Evolutionary conservation across 73 alveolate genomes (phyloP).

Genomic region (Paramecium caudatum): DNA sequence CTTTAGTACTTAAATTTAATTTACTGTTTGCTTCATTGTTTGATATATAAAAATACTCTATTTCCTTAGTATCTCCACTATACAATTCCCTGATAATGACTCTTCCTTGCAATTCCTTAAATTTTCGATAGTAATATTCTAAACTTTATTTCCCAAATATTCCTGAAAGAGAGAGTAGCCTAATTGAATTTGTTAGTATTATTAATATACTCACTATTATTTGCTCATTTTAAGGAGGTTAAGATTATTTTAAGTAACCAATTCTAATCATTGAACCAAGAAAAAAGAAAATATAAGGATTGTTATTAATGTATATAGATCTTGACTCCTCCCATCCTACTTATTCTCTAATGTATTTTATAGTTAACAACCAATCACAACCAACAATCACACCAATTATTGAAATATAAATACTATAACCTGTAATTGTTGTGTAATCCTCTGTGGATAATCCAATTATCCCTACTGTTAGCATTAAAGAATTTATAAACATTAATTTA

Average conservation of each 20-base stretch:
- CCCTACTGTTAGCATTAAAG: not conserved
- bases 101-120: constrained; percentile 20
- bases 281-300: not conserved
- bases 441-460: constrained; percentile 9
- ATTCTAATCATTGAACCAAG: not conserved
- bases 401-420: not conserved
- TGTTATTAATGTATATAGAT: not conserved
- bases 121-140: constrained; percentile 2
- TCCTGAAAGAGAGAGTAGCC: not conserved
- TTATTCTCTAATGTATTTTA: constrained; percentile 10
- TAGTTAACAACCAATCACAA: constrained; percentile 27
- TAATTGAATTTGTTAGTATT: not conserved
- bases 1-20: not conserved
- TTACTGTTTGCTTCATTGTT: constrained; percentile 14
- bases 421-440: not conserved
- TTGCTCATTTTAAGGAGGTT: not conserved
- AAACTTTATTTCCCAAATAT: not conserved
- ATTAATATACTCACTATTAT: not conserved
- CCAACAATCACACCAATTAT: not conserved
- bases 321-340: constrained; percentile 44
- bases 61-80: not conserved
- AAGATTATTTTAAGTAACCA: not conserved
- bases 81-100: not conserved
- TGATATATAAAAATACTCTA: constrained; percentile 14
- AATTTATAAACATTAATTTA: not conserved